Evolutionary conservation across 139 green algal genomes (phyloP).

Genomic region (Chlorella sp.): DNA sequence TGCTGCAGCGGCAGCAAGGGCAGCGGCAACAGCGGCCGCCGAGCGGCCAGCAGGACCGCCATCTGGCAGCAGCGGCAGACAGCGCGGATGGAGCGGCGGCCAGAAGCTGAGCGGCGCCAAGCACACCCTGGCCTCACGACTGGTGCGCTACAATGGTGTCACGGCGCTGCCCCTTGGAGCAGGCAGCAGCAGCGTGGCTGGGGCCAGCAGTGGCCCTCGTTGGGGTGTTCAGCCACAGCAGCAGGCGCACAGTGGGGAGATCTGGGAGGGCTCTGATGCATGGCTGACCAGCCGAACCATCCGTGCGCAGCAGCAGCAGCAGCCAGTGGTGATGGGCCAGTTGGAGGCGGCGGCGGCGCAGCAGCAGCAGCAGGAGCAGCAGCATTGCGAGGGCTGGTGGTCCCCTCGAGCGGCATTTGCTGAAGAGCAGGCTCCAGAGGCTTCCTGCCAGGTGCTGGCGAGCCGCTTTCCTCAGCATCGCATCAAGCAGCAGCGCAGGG

Average conservation of each 20-base stretch:
- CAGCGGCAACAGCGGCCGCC: not conserved
- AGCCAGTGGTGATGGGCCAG: not conserved
- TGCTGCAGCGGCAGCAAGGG: not conserved
- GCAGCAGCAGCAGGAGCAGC: not conserved
- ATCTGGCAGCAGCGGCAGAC: not conserved
- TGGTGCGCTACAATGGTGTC: not conserved
- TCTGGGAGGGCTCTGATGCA: not conserved
- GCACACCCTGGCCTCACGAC: conserved; percentile 10
- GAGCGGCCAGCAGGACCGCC: not conserved
- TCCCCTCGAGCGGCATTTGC: no score
- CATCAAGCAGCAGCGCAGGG: not conserved
- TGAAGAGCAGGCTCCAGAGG: no score
- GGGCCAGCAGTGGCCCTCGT: not conserved
- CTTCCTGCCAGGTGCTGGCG: no score
- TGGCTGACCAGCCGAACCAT: not conserved
- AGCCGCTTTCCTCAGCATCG: no score
- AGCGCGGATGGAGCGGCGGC: not conserved
- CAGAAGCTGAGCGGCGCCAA: not conserved
- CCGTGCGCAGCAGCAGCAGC: not conserved
- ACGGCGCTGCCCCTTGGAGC: not conserved
- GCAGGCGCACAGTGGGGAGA: not conserved
- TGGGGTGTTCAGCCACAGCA: not conserved
- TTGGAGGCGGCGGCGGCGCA: not conserved
- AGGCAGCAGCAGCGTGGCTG: not conserved
- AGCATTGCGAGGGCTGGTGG: no score